Evolutionary conservation across 2,329 filamentous ascomycete species (phyloP).

Genomic region (Hypoxylon sp.): DNA sequence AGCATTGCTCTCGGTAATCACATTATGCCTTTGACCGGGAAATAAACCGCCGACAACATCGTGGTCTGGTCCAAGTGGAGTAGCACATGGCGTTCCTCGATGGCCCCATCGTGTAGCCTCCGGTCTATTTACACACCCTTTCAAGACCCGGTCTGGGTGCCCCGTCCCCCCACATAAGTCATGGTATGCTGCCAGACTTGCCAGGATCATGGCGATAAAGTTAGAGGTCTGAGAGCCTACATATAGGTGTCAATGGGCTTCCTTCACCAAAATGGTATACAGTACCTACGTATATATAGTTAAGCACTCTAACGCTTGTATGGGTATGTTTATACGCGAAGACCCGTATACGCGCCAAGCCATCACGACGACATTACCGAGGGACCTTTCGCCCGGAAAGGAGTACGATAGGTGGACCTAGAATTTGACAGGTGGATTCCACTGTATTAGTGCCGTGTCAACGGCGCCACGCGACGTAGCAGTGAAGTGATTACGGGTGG

Average conservation of each 20-base stretch:
- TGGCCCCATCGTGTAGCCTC: slow-evolving; percentile 2
- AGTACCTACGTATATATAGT: slow-evolving; percentile 10
- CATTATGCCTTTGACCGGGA: slow-evolving; percentile 28
- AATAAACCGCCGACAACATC: slow-evolving; percentile 15
- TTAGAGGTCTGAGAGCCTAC: slow-evolving; percentile 25
- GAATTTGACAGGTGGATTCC: slow-evolving; percentile 29
- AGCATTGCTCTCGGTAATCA: slow-evolving; percentile 5
- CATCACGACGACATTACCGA: slow-evolving; percentile 16
- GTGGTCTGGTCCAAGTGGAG: slow-evolving; percentile 12
- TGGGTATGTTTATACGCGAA: slow-evolving; percentile 8
- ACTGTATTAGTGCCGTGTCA: slow-evolving; percentile 6
- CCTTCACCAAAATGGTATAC: slow-evolving; percentile 12
- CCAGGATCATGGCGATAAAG: slow-evolving; percentile 26
- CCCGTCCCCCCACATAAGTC: slow-evolving; percentile 18
- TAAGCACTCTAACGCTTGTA: slow-evolving; percentile 6
- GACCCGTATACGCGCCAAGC: slow-evolving; percentile 3
- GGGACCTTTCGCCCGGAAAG: neutral
- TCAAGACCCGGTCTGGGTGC: slow-evolving; percentile 1
- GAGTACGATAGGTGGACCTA: neutral
- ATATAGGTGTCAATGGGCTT: slow-evolving; percentile 2
- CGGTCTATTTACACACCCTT: slow-evolving; percentile 15
- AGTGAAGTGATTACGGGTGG: slow-evolving; percentile 14
- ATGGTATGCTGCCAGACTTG: neutral
- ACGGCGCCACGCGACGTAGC: slow-evolving; percentile 11
- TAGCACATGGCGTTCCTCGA: slow-evolving; percentile 11